Evolutionary conservation across 2,329 filamentous ascomycete genomes (phyloP), one percentile per base, ranked within the genome.

Genomic region (Dactylonectria macrodidyma): DNA sequence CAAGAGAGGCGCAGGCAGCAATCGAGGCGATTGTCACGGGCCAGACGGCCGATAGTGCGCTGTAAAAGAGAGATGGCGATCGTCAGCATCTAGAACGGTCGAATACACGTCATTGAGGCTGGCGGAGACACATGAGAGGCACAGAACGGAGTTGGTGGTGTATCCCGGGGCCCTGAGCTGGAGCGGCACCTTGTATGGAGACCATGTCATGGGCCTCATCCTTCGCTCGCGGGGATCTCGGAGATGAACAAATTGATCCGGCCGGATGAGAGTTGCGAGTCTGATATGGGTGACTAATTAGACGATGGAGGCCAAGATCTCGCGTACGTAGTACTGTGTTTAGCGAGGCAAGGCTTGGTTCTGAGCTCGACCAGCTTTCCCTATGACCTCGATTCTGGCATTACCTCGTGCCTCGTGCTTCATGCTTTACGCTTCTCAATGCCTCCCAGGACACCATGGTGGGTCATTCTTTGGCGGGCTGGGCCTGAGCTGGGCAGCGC

Each of bases 31-130:
- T 57, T 48, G 19, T 4, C 24, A 62, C 58, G 50, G 55, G 59
- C 59, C 57, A 61, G 47, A 55, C 41, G 59, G 60, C 68, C 54
- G 59, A 44, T 70, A 65, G 66, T 71, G 71, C 63, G 66, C 65
- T 70, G 68, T 70, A 16, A 30, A 30, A 34, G 36, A 58, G 67
- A 64, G 60, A 66, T 64, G 62, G 64, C 47, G 70, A 65, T 69
- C 71, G 60, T 59, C 66, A 66, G 71, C 65, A 65, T 75, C 74
- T 75, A 76, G 74, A 76, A 76, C 73, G 72, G 71, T 65, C 74
- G 36, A 68, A 59, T 55, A 24, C 71, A 75, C 73, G 73, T 76
- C 74, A 76, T 64, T 70, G 66, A 75, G 59, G 72, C 44, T 52
- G 59, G 65, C 65, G 62, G 67, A 59, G 22, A 52, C 48, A 48